A percentile compares a stretch with the other conserved stretches of the same genome.
phyloP scores from a whole-genome alignment of 352 stramenopile genomes.

The Pythium brachiatum region DNA sequence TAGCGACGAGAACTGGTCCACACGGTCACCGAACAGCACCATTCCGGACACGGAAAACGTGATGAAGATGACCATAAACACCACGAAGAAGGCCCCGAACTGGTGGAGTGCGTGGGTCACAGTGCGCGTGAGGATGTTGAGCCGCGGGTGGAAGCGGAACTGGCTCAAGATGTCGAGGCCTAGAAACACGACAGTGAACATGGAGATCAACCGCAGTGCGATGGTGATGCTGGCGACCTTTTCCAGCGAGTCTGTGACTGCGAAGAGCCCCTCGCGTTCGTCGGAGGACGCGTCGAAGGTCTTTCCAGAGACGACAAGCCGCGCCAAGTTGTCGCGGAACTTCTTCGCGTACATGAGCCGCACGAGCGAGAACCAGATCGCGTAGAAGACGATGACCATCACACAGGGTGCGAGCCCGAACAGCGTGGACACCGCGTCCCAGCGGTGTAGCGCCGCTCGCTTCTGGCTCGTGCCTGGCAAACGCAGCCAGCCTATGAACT shows the following conservation, averaged over 20 bases:
- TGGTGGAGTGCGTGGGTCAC: conserved; percentile 45
- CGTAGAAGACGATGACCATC: conserved; percentile 31
- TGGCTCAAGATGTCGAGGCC: conserved; percentile 42
- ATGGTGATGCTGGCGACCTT: conserved; percentile 29
- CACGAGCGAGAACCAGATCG: conserved; percentile 33
- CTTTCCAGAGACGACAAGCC: conserved; percentile 36
- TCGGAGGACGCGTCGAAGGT: conserved; percentile 30
- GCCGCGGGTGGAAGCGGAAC: conserved; percentile 50
- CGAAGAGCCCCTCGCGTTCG: conserved; percentile 28
- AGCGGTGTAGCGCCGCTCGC: not conserved
- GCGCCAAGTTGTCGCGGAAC: conserved; percentile 44
- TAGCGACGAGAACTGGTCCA: conserved; percentile 46
- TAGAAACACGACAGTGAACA: conserved; percentile 32
- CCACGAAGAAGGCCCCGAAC: conserved; percentile 51
- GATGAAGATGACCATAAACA: conserved; percentile 58
- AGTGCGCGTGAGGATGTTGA: conserved; percentile 59
- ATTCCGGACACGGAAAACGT: conserved; percentile 47
- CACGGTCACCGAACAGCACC: conserved; percentile 56
- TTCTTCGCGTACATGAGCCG: conserved; percentile 35
- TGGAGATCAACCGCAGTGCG: conserved; percentile 33
- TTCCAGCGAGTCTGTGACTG: conserved; percentile 27
- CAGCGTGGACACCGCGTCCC: not conserved
- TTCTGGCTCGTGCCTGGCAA: not conserved
- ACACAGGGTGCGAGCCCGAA: conserved; percentile 3
- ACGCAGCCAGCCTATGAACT: not conserved